phyloP scores from a whole-genome alignment of 495 filamentous ascomycete genomes.

The Emericellopsis terricola region DNA sequence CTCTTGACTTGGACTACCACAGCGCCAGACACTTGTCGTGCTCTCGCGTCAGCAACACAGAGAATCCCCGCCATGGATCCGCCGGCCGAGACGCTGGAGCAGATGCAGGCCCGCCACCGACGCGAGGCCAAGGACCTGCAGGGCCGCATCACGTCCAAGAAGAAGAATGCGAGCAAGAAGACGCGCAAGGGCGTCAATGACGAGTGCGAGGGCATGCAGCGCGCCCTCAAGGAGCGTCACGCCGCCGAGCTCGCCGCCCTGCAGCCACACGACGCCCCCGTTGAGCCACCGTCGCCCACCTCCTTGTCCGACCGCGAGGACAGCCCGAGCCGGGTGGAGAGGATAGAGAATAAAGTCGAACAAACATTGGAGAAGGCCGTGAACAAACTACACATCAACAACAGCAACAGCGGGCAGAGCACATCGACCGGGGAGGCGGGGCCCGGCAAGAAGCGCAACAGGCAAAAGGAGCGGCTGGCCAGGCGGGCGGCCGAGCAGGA shows the following conservation, averaged over 20 bases:
- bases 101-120: constrained; percentile 59
- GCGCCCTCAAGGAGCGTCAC: constrained; percentile 48
- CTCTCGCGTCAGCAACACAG: no score
- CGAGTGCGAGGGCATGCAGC: constrained; percentile 61
- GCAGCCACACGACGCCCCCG: no score
- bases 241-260: constrained; percentile 44
- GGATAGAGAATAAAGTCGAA: constrained; percentile 1
- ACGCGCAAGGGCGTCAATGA: constrained; percentile 77
- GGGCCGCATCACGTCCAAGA: constrained; percentile 74
- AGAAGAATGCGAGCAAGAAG: constrained; percentile 91
- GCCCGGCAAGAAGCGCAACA: constrained; percentile 56
- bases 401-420: constrained; percentile 3
- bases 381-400: constrained; percentile 7
- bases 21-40: no score
- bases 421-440: constrained; percentile 7
- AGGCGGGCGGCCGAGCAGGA: constrained; percentile 72
- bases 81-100: constrained; percentile 43
- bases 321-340: constrained; percentile 1
- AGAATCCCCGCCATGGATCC: constrained; percentile 9
- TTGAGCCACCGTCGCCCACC: no score
- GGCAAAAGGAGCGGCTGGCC: constrained; percentile 80
- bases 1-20: no score
- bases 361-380: constrained; percentile 1
- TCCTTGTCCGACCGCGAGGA: constrained; percentile 9
- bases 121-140: constrained; percentile 83